Base-by-base conservation (phyloP, 495 filamentous ascomycete genomes). In the Haplographium delicatum region DNA sequence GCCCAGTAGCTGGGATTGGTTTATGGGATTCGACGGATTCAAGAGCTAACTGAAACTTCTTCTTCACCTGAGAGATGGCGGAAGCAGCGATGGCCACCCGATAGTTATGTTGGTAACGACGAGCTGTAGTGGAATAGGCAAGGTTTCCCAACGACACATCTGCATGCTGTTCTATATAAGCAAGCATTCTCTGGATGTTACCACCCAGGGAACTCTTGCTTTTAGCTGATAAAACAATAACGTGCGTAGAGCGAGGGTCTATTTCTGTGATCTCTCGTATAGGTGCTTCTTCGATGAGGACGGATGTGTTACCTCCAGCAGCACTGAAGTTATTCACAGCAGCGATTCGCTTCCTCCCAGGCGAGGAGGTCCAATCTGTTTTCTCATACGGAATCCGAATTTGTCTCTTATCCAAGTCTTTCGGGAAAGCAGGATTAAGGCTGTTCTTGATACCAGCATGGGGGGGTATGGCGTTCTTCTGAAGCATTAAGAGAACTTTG, bases 401-500 rank as follows among this genome's bases (percentile, higher is more conserved):
- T 44, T 87, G 86, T 19, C 86, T 82, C 48, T 89, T 74, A 0
- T 70, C 68, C 3, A 91, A 66, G 62, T 91, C 84, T 19, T 76
- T 79, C 1, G 88, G 87, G 68, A 91, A 91, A 25, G 76, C 84
- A 68, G 85, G 79, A 74, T 93, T 80, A 73, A 91, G 76, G 66
- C 79, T 78, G 8, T 72, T 79, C 69, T 93, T 91, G 72, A 91
- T 91, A 13, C 89, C 89, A 47, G 86, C 83, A 53, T 93, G 88
- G 9, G 40, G 47, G 4, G 54, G 54, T 5, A 57, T 51, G 2
- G 31, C 72, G 54, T 83, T 85, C 60, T 91, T 45, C 16, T 51
- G 28, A 5, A 96, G 69, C 88, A 96, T 95, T 63, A 95, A 65
- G 37, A 96, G 63, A 18, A 95, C 71, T 1, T 61, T 96, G 62